Base-by-base conservation (phyloP, 148 eudicot genomes). In the Rhododendron vialii region DNA sequence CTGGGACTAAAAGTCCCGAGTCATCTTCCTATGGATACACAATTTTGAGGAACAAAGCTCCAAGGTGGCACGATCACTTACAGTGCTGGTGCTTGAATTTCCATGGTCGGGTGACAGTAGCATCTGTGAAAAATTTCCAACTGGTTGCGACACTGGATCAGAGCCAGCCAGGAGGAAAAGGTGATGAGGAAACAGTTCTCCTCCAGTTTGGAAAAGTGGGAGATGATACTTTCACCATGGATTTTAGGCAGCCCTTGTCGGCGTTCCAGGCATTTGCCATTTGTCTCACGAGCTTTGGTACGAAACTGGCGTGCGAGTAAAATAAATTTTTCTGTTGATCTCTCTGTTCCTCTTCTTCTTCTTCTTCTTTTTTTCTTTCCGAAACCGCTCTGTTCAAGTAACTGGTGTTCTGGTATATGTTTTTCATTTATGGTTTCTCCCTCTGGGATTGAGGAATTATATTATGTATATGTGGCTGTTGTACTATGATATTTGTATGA, bases 61-160 rank as follows among this genome's bases (percentile, higher is more conserved):
- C 99, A 22, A 90, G 98, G 87, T 97, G 99, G 99, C 98, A 97
- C 45, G 98, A 97, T 57, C 94, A 94, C 91, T 85, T 95, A 88
- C 98, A 97, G 65, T 95, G 99, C 85, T 97, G 99, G 99, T 97
- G 99, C 92, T 87, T 97, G 92, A 97, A 97, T 85, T 97, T 97
- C 74, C 99, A 95, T 50, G 99, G 99, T 20, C 90, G 99, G 81
- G 99, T 97, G 26, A 97, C 99, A 0, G 95, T 95, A 14, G 99
- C 99, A 28, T 97, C 99, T 0, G 99, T 97, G 26, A 97, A 97
- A 89, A 97, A 97, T 89, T 97, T 97, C 84, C 99, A 97, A 83
- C 91, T 97, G 33, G 94, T 90, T 38, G 99, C 98, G 3, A 94
- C 95, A 12, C 86, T 91, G 81, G 98, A 97, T 82, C 96, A 92